Evolutionary conservation across 1,284 basidiomycete species (phyloP).

Genomic region (Leccinum subrobustum): DNA sequence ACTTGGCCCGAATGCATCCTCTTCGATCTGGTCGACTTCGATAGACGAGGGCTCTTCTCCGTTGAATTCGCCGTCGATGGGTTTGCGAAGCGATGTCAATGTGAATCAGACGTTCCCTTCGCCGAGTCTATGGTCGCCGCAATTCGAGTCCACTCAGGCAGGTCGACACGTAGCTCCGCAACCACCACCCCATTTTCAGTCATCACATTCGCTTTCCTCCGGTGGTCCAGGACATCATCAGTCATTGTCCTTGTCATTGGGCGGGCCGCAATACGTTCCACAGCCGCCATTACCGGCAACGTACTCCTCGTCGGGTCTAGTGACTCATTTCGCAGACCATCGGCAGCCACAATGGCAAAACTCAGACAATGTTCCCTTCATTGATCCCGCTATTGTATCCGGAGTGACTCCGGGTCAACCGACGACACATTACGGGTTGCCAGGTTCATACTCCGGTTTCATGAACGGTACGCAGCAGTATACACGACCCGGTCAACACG

Average conservation of each 20-base stretch:
- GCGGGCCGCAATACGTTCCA: conserved; percentile 10
- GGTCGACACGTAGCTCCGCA: conserved; percentile 7
- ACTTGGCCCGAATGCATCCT: conserved; percentile 38
- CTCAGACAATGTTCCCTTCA: conserved; percentile 10
- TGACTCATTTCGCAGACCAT: conserved; percentile 16
- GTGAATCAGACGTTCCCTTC: conserved; percentile 21
- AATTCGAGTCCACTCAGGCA: conserved; percentile 22
- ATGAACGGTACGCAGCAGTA: conserved; percentile 17
- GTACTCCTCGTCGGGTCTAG: conserved; percentile 8
- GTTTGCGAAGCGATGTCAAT: conserved; percentile 20
- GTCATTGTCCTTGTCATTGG: conserved; percentile 14
- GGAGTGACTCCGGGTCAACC: neutral
- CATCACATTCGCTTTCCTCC: conserved; percentile 12
- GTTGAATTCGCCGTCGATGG: conserved; percentile 13
- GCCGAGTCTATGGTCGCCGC: conserved; percentile 22
- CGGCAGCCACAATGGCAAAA: conserved; percentile 17
- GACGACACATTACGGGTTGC: conserved; percentile 4
- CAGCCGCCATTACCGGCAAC: conserved; percentile 16
- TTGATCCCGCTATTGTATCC: conserved; percentile 27
- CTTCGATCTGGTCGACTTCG: conserved; percentile 57
- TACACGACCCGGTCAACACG: conserved; percentile 18
- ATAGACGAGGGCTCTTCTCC: conserved; percentile 41
- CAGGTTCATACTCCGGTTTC: conserved; percentile 8
- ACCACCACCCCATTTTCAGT: conserved; percentile 12
- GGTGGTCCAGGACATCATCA: conserved; percentile 18